Percentiles rank a stretch among this genome's conserved stretches.
Evolutionary conservation across 2,329 filamentous ascomycete genomes (phyloP).

Genomic region (Bipolaris bicolor): DNA sequence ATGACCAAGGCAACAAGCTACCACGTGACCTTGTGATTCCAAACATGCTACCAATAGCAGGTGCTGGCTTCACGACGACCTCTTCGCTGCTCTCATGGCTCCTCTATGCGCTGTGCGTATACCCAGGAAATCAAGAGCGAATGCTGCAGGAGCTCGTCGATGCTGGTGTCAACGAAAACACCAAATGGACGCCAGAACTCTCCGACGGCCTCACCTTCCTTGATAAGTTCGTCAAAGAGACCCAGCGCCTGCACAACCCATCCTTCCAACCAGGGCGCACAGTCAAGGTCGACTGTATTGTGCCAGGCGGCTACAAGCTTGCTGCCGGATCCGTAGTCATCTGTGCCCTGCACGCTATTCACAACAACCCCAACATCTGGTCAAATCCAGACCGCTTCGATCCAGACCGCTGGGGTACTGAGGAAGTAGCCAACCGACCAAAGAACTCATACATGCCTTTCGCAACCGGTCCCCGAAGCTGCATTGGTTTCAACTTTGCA

Average conservation of each 20-base stretch:
- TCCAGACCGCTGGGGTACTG: constrained; percentile 65
- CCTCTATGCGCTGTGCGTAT: constrained; percentile 25
- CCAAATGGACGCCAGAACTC: constrained; percentile 26
- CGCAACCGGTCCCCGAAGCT: constrained; percentile 17
- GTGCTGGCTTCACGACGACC: constrained; percentile 30
- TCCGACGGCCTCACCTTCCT: constrained; percentile 27
- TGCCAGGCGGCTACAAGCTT: constrained; percentile 65
- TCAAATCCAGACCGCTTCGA: constrained; percentile 64
- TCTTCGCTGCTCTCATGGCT: constrained; percentile 32
- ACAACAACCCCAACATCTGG: constrained; percentile 63
- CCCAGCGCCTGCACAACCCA: constrained; percentile 28
- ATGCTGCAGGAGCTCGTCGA: constrained; percentile 31
- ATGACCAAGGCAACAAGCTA: constrained; percentile 32
- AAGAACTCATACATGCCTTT: constrained; percentile 24
- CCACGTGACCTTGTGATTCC: constrained; percentile 22
- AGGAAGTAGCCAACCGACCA: constrained; percentile 47
- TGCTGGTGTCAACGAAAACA: constrained; percentile 23
- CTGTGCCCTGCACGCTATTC: constrained; percentile 54
- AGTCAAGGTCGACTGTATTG: constrained; percentile 60
- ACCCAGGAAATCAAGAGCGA: constrained; percentile 27
- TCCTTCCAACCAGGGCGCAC: constrained; percentile 59
- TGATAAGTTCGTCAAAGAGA: constrained; percentile 33
- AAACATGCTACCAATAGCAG: constrained; percentile 17
- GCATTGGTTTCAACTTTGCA: constrained; percentile 24
- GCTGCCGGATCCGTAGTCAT: constrained; percentile 61